Evolutionary conservation across 176 grass and related monocot species (phyloP).

Genomic region (Triticum dicoccoides): DNA sequence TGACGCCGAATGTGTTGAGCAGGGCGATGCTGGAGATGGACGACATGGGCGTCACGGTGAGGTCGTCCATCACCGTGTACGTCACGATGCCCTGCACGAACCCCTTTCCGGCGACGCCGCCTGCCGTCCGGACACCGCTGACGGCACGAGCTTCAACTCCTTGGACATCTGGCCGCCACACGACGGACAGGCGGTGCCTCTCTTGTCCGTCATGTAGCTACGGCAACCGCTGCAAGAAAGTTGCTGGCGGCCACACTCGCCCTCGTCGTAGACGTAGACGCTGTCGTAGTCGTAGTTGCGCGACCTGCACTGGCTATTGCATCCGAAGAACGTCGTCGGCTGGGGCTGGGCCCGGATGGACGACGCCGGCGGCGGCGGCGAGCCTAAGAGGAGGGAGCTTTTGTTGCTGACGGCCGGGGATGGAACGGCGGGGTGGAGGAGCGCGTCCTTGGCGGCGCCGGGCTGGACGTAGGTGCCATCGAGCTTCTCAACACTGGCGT

Average conservation of each 20-base stretch:
- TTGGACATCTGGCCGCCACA: background rate
- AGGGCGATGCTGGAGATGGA: conserved; percentile 50
- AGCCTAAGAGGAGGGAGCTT: background rate
- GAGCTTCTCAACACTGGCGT: background rate
- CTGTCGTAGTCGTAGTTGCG: no score
- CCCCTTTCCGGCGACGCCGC: background rate
- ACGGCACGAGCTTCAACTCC: background rate
- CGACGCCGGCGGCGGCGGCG: background rate
- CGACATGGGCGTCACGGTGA: conserved; percentile 51
- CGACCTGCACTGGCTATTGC: background rate
- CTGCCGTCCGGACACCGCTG: background rate
- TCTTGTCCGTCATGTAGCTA: background rate
- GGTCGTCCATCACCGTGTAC: conserved; percentile 66
- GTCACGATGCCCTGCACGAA: conserved; percentile 44
- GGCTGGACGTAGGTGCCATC: background rate
- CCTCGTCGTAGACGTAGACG: no score
- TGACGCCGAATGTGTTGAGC: conserved; percentile 52
- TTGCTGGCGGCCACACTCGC: no score
- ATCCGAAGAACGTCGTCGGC: background rate
- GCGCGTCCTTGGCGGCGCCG: background rate
- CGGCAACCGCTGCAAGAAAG: background rate
- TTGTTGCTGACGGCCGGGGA: background rate
- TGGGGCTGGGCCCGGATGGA: background rate
- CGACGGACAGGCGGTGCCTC: background rate
- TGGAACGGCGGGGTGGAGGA: background rate